Conservation (phyloP, 2,329 filamentous ascomycete species). For the Microthyrium microscopicum region DNA sequence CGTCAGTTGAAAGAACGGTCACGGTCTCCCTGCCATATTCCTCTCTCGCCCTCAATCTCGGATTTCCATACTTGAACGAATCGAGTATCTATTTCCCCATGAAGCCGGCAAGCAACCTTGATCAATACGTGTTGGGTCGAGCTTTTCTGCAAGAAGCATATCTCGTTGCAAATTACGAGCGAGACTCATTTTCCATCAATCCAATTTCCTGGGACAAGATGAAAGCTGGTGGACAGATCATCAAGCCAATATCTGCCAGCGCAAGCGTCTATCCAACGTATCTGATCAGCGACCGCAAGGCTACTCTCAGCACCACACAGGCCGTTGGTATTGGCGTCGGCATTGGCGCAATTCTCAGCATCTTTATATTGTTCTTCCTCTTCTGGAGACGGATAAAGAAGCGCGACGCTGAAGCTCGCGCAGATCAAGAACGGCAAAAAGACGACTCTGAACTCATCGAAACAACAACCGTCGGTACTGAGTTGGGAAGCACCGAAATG, state of each 20-base stretch:
- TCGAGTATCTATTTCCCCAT: constrained; percentile 17
- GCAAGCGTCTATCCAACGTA: constrained; percentile 13
- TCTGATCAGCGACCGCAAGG: no score
- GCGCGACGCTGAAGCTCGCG: no score
- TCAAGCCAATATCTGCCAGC: constrained; percentile 13
- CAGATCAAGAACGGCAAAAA: no score
- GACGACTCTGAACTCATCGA: no score
- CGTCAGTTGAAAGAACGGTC: neutral
- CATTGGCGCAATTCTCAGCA: constrained; percentile 6
- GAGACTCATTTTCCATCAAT: constrained; percentile 18
- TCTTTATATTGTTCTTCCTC: neutral
- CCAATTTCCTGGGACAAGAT: neutral
- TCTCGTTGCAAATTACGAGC: constrained; percentile 21
- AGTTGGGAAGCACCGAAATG: no score
- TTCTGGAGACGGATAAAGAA: no score
- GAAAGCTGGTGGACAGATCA: neutral
- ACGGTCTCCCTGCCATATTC: constrained; percentile 16
- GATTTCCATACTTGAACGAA: constrained; percentile 9
- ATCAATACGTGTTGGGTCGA: constrained; percentile 16
- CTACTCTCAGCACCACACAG: neutral
- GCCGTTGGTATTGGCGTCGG: constrained; percentile 6
- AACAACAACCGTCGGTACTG: no score
- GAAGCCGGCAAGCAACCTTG: constrained; percentile 10
- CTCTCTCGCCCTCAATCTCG: constrained; percentile 14
- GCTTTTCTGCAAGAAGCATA: constrained; percentile 23